These are phyloP conservation scores for Ceratocystis cacaofunesta DNA, from an alignment of 2,329 filamentous ascomycete genomes.

Conservation along the genomic window DNA sequence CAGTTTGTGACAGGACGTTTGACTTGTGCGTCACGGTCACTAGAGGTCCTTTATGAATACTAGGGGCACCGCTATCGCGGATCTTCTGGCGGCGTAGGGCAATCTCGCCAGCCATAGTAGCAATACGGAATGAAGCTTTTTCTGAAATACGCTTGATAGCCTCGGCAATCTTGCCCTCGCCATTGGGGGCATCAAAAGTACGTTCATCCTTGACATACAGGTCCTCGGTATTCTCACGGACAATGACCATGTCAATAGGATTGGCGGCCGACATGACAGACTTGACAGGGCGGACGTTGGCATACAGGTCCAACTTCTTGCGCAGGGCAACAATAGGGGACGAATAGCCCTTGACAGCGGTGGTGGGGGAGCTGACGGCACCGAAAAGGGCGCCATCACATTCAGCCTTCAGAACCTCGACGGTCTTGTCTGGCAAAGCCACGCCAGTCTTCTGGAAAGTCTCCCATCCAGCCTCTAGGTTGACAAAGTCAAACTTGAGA, in stretches of 20 bases:
- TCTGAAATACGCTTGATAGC: slow-evolving; percentile 95
- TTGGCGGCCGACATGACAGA: slow-evolving; percentile 48
- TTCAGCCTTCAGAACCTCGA: slow-evolving; percentile 74
- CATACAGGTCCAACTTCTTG: slow-evolving; percentile 88
- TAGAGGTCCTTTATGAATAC: slow-evolving; percentile 53
- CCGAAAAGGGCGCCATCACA: slow-evolving; percentile 96
- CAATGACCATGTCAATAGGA: slow-evolving; percentile 91
- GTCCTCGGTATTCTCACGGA: slow-evolving; percentile 97
- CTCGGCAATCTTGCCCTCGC: slow-evolving; percentile 70
- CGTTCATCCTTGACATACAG: slow-evolving; percentile 95
- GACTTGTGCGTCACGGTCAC: slow-evolving; percentile 98
- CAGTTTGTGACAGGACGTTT: slow-evolving; percentile 91
- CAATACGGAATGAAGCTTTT: slow-evolving; percentile 70
- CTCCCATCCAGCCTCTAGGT: slow-evolving; percentile 86
- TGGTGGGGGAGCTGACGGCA: slow-evolving; percentile 77
- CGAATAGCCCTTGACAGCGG: slow-evolving; percentile 85
- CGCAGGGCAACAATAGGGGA: slow-evolving; percentile 92
- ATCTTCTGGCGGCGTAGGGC: slow-evolving; percentile 74
- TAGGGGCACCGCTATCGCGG: slow-evolving; percentile 41
- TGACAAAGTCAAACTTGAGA: slow-evolving; percentile 85
- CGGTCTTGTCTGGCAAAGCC: slow-evolving; percentile 79
- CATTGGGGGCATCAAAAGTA: slow-evolving; percentile 57
- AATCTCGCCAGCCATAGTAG: slow-evolving; percentile 87
- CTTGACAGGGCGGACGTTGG: slow-evolving; percentile 95
- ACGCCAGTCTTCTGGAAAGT: slow-evolving; percentile 81